Base-by-base conservation (phyloP, 1,284 basidiomycete genomes). In the Lentinula novae-zelandiae region DNA sequence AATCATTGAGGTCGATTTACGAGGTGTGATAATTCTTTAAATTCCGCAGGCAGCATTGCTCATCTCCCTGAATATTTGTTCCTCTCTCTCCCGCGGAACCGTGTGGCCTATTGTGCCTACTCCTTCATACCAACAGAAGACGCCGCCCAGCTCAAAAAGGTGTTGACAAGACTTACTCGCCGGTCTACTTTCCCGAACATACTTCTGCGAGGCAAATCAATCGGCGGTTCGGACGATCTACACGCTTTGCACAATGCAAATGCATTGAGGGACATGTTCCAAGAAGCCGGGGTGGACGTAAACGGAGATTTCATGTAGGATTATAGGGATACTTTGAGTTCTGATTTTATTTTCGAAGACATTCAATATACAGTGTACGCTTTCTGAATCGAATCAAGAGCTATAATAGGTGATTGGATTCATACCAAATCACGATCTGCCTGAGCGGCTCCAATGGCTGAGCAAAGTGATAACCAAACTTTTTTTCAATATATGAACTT, bases 171-270 rank as follows among this genome's bases (percentile, higher is more conserved):
- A 31, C 72, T 92, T 34, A 93, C 92, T 0, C 71, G 74, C 1
- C 86, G 80, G 33, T 71, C 77, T 5, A 93, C 92, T 0, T 91
- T 92, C 69, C 92, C 92, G 0, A 93, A 93, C 65, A 75, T 90
- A 60, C 68, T 94, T 48, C 68, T 93, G 7, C 76, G 79, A 49
- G 88, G 89, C 7, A 76, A 76, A 38, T 85, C 86, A 1, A 77
- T 93, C 4, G 92, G 92, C 9, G 91, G 92, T 15, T 87, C 82
- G 3, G 90, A 92, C 66, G 78, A 87, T 34, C 71, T 93, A 13
- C 73, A 77, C 2, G 67, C 67, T 10, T 69, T 90, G 49, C 83
- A 89, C 66, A 69, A 71, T 7, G 73, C 74, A 12, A 76, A 80
- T 20, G 68, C 73, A 17, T 73, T 90, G 36, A 74, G 70, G 51